Evolutionary conservation across 257 asterid species (phyloP).

Genomic region (Fraxinus pennsylvanica): DNA sequence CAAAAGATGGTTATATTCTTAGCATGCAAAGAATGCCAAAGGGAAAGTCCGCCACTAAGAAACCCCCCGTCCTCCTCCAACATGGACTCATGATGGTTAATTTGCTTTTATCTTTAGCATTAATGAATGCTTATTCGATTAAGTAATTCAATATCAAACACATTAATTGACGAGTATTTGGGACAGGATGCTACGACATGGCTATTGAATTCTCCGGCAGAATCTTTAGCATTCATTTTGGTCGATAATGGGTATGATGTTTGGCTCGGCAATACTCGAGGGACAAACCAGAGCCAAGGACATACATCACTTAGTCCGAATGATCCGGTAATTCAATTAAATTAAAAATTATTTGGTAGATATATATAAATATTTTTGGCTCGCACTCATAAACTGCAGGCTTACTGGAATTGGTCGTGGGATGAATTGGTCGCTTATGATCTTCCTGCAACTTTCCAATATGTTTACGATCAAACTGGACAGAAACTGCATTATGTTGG

Average conservation of each 20-base stretch:
- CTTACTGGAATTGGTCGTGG: conserved; percentile 86
- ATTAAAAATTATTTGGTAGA: not conserved
- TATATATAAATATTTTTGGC: not conserved
- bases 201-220: conserved; percentile 51
- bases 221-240: conserved; percentile 61
- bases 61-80: conserved; percentile 64
- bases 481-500: conserved; percentile 70
- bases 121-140: not conserved
- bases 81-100: conserved; percentile 68
- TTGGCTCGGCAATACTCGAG: conserved; percentile 69
- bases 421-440: conserved; percentile 75
- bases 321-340: conserved; percentile 40
- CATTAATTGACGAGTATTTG: not conserved
- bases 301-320: conserved; percentile 55
- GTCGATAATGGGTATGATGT: conserved; percentile 72
- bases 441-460: conserved; percentile 51
- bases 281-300: conserved; percentile 61
- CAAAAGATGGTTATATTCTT: conserved; percentile 67
- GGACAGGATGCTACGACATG: conserved; percentile 65
- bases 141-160: not conserved
- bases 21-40: conserved; percentile 71
- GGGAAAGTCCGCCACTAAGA: conserved; percentile 34
- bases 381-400: conserved; percentile 31
- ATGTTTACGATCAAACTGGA: conserved; percentile 60
- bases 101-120: not conserved